Evolutionary conservation across 78 protist species (phyloP), one percentile per base, ranked within the genome.

Genomic region (Dictyostelium citrinum): DNA sequence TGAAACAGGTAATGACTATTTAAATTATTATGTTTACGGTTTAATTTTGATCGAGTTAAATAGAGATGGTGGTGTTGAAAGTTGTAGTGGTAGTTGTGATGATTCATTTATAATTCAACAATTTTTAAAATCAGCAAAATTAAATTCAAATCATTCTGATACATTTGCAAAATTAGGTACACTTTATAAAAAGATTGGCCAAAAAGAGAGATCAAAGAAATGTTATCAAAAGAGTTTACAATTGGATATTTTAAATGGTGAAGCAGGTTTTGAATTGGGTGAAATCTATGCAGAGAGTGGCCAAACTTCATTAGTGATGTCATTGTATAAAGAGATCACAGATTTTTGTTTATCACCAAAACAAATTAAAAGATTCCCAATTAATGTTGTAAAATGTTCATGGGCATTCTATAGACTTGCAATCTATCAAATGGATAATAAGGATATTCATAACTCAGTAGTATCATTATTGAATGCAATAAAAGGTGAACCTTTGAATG

Each of bases 391-490:
- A 10, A 16, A 71, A 8, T 78, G 90, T 61, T 70, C 79, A 17
- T 91, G 95, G 95, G 95, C 95, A 31, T 91, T 78, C 45, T 81
- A 84, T 45, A 43, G 95, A 55, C 77, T 91, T n/a, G 90, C 91
- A 7, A 45, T 91, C 67, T 71, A 91, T 58, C 95, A 91, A 55
- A 84, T 82, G 95, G 91, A 83, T 45, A 43, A 80, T 68, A 82
- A 82, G 10, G 81, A 91, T 35, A 33, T 79, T 0, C 91, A 91
- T 9, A 41, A 37, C 0, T 60, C 91, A 3, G 72, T 64, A 1
- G 43, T 24, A 46, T 58, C 72, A 4, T 83, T 91, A 45, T 45
- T 84, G 16, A 51, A 33, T 20, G 90, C 95, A 0, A 33, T 91
- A 9, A 91, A 84, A 43, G 95, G 91, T 8, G 39, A 51, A 17